Conservation (phyloP, 805 yeast species). For the Jamesozyma piceae region DNA sequence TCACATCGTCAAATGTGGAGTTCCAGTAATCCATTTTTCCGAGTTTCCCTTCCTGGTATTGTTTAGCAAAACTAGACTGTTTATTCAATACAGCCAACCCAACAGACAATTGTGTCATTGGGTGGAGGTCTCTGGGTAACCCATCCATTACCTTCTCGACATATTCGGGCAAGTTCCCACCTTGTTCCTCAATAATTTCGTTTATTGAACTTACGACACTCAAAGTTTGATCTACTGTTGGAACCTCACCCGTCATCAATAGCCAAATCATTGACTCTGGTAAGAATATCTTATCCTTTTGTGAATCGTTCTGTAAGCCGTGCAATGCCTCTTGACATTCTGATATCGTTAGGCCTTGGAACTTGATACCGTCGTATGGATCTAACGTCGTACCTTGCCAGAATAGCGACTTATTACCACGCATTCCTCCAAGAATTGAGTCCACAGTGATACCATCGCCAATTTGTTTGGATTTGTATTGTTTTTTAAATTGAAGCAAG, state of each 20-base stretch:
- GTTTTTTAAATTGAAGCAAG: constrained; percentile 34
- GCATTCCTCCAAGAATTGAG: constrained; percentile 60
- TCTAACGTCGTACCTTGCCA: constrained; percentile 79
- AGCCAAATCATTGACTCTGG: constrained; percentile 78
- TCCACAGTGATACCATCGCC: constrained; percentile 36
- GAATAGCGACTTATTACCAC: constrained; percentile 63
- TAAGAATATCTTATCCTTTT: constrained; percentile 48
- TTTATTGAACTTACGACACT: constrained; percentile 54
- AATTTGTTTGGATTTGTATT: constrained; percentile 30
- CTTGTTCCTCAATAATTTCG: constrained; percentile 32
- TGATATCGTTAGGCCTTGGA: constrained; percentile 67
- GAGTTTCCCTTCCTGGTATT: constrained; percentile 57
- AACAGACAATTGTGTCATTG: constrained; percentile 76
- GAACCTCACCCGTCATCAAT: constrained; percentile 64
- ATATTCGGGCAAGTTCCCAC: constrained; percentile 47
- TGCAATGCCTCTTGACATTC: constrained; percentile 53
- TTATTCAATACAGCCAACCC: constrained; percentile 67
- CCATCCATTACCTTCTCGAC: constrained; percentile 50
- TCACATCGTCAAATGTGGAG: constrained; percentile 60
- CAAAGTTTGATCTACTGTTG: constrained; percentile 49
- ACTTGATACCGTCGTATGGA: constrained; percentile 66
- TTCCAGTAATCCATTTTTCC: constrained; percentile 68
- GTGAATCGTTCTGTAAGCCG: constrained; percentile 16
- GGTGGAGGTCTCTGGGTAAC: constrained; percentile 62
- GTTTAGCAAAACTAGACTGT: constrained; percentile 61